These are phyloP conservation scores for Calocera cornea DNA, from an alignment of 768 basidiomycete species.

Conservation along the genomic window DNA sequence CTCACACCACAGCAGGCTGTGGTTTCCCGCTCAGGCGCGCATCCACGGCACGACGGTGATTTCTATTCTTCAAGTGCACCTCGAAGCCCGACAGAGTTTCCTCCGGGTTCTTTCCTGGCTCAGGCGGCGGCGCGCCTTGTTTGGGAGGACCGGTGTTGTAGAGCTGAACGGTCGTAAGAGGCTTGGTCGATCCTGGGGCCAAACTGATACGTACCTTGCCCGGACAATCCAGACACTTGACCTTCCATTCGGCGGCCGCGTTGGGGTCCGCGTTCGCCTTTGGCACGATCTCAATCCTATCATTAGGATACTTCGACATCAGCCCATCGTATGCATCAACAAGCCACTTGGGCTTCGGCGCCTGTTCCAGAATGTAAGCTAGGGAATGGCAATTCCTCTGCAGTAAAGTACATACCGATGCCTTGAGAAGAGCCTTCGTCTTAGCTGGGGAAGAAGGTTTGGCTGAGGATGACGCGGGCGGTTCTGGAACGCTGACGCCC, in stretches of 20 bases:
- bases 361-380: slow-evolving; percentile 10
- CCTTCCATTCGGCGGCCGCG: slow-evolving; percentile 65
- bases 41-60: slow-evolving; percentile 62
- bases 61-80: slow-evolving; percentile 78
- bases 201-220: slow-evolving; percentile 51
- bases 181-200: neutral
- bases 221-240: slow-evolving; percentile 85
- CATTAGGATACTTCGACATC: slow-evolving; percentile 61
- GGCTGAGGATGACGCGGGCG: slow-evolving; percentile 14
- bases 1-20: neutral
- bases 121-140: neutral
- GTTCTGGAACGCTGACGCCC: slow-evolving; percentile 25
- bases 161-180: slow-evolving; percentile 33
- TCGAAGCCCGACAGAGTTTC: slow-evolving; percentile 83
- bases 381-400: neutral
- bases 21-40: slow-evolving; percentile 30
- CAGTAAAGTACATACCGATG: neutral
- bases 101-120: slow-evolving; percentile 21
- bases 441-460: neutral
- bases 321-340: slow-evolving; percentile 50
- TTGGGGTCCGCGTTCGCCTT: slow-evolving; percentile 38
- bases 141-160: slow-evolving; percentile 70
- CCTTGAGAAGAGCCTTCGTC: neutral
- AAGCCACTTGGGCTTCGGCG: slow-evolving; percentile 57
- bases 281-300: slow-evolving; percentile 65